phyloP scores from a whole-genome alignment of 176 grass and related monocot genomes.

The Musa troglodytarum region DNA sequence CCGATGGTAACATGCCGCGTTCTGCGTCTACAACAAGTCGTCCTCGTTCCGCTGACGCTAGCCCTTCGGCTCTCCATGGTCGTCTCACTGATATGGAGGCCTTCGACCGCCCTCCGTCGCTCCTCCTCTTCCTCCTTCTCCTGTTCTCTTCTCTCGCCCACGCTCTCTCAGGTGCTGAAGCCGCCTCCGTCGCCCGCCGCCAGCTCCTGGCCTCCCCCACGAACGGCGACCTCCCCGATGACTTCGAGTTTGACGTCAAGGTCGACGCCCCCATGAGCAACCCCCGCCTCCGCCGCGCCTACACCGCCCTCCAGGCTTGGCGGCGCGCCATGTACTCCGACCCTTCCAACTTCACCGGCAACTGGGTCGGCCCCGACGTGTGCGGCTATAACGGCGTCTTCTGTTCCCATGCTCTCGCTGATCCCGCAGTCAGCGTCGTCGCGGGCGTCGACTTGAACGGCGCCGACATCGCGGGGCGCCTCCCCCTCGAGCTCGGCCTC shows the following conservation, averaged over 20 bases:
- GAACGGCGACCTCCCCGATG: conserved; percentile 16
- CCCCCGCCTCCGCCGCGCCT: conserved; percentile 28
- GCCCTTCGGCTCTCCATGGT: no score
- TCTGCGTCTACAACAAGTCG: no score
- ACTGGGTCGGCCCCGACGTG: conserved; percentile 33
- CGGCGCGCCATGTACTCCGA: conserved; percentile 36
- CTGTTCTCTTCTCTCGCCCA: conserved; percentile 7
- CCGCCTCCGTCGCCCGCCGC: conserved; percentile 17
- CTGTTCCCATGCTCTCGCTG: conserved; percentile 29
- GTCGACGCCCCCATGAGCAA: conserved; percentile 24
- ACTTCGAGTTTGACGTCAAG: conserved; percentile 30
- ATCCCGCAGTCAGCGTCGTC: conserved; percentile 17
- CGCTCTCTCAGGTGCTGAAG: conserved; percentile 20
- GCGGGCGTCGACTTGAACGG: conserved; percentile 34
- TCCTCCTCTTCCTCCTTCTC: conserved; percentile 16
- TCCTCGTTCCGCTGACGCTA: no score
- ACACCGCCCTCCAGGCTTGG: conserved; percentile 38
- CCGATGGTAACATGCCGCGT: no score
- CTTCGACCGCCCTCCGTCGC: background rate
- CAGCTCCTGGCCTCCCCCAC: conserved; percentile 22
- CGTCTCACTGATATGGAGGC: background rate
- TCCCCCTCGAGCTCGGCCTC: conserved; percentile 31
- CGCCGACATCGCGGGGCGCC: conserved; percentile 33
- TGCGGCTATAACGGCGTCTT: conserved; percentile 32
- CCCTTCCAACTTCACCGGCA: conserved; percentile 34